Base-by-base conservation (phyloP, 176 grass and related monocot species). In the Pontederia paniculata region DNA sequence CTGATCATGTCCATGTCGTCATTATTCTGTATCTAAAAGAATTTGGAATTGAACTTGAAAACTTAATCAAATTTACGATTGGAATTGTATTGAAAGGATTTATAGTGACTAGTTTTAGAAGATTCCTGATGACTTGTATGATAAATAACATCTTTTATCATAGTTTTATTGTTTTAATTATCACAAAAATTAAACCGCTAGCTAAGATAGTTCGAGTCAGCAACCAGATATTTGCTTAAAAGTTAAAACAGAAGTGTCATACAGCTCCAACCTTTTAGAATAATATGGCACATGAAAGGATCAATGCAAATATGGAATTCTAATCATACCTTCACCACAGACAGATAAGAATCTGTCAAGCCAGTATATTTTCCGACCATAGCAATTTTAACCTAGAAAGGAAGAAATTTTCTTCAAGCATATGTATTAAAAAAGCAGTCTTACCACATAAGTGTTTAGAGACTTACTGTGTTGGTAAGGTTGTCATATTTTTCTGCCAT, bases 331-430 rank as follows among this genome's bases (percentile, higher is more conserved):
- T 97, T 97, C 46, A 90, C 82, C 62, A 97, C 93, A 17, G 93
- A 97, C 51, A 97, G 73, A 66, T 97, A 97, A 31, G 93, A 90
- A 74, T 97, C 93, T 58, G 86, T 81, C 77, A 97, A 58, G 60
- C 81, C 69, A 62, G 83, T 97, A 74, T 97, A 97, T 71, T 97
- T 97, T 65, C 93, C 93, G 70, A 97, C 93, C 80, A 97, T 74
- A 72, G 93, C 93, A 79, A 97, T 84, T 79, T 88, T 97, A 83
- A 97, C 86, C 93, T 97, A 83, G 73, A 82, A 59, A 54, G 54
- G 41, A 20, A 64, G 47, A 58, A 48, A n/a, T 9, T 37, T 48
- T 70, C 11, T 65, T 55, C 57, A 79, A 65, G 10, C 56, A 58
- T 48, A 17, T 28, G 1, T 56, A 12, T 9, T 48, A 48, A 52